A percentile compares a stretch with the other conserved stretches of the same genome.
Evolutionary conservation across 2,329 filamentous ascomycete genomes (phyloP).

Genomic region (Dactylellina haptotyla): DNA sequence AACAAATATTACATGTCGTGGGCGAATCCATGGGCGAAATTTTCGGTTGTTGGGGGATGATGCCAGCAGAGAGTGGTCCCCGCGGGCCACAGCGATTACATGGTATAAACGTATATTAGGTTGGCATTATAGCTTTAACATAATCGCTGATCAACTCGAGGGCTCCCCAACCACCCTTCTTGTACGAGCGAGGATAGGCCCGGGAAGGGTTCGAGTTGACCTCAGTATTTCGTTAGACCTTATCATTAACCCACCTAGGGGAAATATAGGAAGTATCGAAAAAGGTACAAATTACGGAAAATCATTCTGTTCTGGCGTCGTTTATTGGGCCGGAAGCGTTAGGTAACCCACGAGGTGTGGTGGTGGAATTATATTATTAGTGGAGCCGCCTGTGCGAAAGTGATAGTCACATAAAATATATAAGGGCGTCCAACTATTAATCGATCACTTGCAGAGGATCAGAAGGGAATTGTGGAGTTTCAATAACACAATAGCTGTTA

Average conservation of each 20-base stretch:
- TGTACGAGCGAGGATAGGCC: neutral
- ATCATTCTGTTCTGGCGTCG: neutral
- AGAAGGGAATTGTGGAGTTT: constrained; percentile 13
- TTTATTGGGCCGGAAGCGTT: constrained; percentile 1
- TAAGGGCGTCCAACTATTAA: neutral
- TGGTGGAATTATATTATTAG: neutral
- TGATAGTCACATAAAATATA: constrained; percentile 21
- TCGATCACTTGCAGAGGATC: constrained; percentile 7
- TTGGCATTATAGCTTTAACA: constrained; percentile 25
- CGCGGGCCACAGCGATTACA: neutral
- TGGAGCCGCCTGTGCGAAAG: constrained; percentile 13
- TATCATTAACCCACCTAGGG: neutral
- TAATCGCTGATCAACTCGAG: constrained; percentile 3
- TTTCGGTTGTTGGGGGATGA: neutral
- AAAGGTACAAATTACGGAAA: constrained; percentile 2
- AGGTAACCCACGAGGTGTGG: neutral
- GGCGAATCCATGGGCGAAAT: neutral
- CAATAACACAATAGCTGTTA: constrained; percentile 5
- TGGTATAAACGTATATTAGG: constrained; percentile 19
- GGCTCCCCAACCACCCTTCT: constrained; percentile 18
- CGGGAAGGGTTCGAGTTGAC: neutral
- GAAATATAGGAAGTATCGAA: neutral
- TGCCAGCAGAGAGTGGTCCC: neutral
- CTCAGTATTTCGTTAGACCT: constrained; percentile 4
- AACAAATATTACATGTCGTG: no score